Evolutionary conservation across 306 rosid genomes (phyloP), one percentile per base, ranked within the genome.

Genomic region (Luffa acutangula): DNA sequence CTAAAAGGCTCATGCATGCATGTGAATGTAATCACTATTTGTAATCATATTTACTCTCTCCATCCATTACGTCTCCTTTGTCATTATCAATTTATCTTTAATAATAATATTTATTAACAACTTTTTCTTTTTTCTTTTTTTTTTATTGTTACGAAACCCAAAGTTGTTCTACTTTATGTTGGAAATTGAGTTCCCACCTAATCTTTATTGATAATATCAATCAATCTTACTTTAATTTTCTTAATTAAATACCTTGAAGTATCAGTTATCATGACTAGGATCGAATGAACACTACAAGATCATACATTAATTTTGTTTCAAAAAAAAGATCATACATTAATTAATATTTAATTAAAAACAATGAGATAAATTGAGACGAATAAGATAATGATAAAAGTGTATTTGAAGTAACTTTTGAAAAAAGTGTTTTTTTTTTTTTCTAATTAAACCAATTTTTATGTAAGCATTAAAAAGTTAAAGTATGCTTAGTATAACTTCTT

Each of bases 1-100:
- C 20, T 12, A 9, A 71, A 71, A 2, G 21, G 13, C 7, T 73
- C 2, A 72, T 72, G 53, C 56, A 72, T 70, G 77, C 77, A 46
- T 25, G 77, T 72, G 77, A 70, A 72, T 72, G 77, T 48, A 72
- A 70, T 70, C 9, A 70, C 56, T 70, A n/a, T 70, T 42, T 20
- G 76, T 70, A 70, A 72, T 72, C 77, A 72, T 72, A 13, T 72
- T 42, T 48, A 31, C 56, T 45, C 76, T 71, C 52, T 46, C 57
- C 76, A 43, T 43, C 36, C 10, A n/a, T 70, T 70, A 45, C 2
- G 51, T 39, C 31, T 45, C 37, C 42, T 25, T 72, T 43, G 9
- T 3, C n/a, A 20, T 46, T 10, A 12, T 45, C 46, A 20, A 10
- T 70, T 20, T 18, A 11, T 20, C 37, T 46, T 70, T 20, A 46